Evolutionary conservation across 768 basidiomycete genomes (phyloP).

Genomic region (Phylloporus arenicola): DNA sequence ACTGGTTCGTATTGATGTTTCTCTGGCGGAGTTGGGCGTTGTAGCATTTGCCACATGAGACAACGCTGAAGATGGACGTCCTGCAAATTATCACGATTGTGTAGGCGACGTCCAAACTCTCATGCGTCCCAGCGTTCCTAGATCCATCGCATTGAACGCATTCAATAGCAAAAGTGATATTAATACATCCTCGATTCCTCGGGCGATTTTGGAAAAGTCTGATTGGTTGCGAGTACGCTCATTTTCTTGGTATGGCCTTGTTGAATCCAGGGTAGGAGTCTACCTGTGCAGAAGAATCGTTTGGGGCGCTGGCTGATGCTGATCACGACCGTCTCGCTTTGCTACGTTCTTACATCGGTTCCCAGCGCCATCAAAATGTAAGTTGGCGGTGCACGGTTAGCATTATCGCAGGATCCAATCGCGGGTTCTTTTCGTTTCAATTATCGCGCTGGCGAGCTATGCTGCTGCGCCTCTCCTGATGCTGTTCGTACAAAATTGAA

Average conservation of each 20-base stretch:
- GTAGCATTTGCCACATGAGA: not conserved
- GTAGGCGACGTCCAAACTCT: not conserved
- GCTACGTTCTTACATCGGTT: conserved; percentile 10
- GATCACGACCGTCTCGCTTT: conserved; percentile 7
- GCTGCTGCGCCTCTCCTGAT: no score
- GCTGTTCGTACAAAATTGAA: no score
- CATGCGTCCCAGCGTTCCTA: no score
- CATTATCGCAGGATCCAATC: no score
- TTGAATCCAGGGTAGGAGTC: not conserved
- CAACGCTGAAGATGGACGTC: not conserved
- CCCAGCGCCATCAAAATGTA: conserved; percentile 3
- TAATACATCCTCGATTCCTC: not conserved
- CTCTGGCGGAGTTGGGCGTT: not conserved
- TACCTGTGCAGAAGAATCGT: conserved; percentile 2
- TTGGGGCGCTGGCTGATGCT: conserved; percentile 4
- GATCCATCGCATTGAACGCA: not conserved
- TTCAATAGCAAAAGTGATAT: not conserved
- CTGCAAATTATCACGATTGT: not conserved
- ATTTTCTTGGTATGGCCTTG: not conserved
- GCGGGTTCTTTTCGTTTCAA: no score
- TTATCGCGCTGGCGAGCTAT: no score
- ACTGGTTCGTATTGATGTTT: not conserved
- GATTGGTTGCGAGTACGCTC: not conserved
- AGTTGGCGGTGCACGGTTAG: no score
- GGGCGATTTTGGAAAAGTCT: not conserved